A percentile compares a stretch with the other conserved stretches of the same genome.
Conservation (phyloP, 805 yeast species). For the Metschnikowia baotianmanensis region DNA sequence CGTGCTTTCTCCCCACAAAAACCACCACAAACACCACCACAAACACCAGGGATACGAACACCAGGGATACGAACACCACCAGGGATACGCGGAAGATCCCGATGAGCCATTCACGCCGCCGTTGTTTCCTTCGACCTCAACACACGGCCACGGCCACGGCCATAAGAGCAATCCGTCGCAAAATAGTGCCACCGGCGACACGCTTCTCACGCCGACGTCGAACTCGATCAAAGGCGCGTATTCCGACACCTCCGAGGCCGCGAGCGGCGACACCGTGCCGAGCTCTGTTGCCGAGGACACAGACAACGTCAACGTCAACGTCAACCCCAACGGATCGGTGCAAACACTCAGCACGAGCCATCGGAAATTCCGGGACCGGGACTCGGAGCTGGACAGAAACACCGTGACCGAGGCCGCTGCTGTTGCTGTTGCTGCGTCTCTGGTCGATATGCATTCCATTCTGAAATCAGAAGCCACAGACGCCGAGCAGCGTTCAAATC, state of each 20-base stretch:
- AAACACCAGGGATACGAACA: no score
- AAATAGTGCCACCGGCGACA: conserved; percentile 12
- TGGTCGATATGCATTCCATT: no score
- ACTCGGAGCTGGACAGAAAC: conserved; percentile 15
- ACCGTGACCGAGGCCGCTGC: conserved; percentile 11
- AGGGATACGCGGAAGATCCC: background rate
- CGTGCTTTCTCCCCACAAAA: conserved; percentile 4
- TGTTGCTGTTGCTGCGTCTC: no score
- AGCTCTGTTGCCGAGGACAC: conserved; percentile 21
- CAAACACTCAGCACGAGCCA: conserved; percentile 7
- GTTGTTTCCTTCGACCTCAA: conserved; percentile 2
- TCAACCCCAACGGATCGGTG: conserved; percentile 9
- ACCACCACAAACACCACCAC: background rate
- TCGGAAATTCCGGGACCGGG: conserved; percentile 9
- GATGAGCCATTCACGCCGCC: conserved; percentile 9
- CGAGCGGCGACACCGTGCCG: conserved; percentile 18
- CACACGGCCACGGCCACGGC: conserved; percentile 1
- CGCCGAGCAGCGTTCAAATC: no score
- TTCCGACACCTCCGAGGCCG: conserved; percentile 18
- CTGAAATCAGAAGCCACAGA: background rate
- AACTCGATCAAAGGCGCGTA: conserved; percentile 13
- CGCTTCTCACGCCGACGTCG: conserved; percentile 19
- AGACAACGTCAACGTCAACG: no score
- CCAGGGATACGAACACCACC: no score
- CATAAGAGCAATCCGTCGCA: conserved; percentile 7